Base-by-base conservation (phyloP, 2,329 filamentous ascomycete genomes). In the Cercospora berteroae region DNA sequence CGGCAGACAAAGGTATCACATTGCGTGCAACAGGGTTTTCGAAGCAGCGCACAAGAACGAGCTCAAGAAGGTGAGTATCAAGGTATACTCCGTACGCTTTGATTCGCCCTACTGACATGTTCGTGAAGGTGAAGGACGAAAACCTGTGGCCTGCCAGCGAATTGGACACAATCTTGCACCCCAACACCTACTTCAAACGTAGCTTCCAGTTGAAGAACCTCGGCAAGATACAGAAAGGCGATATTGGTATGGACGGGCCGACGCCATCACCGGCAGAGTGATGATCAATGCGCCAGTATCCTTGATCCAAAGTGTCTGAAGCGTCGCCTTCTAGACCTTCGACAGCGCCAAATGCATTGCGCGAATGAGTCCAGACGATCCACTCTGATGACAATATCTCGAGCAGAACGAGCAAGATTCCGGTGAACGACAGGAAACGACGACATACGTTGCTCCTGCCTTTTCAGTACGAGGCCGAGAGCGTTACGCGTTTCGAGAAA, bases 101-200 rank as follows among this genome's bases (percentile, higher is more conserved):
- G 36, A 39, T 16, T 39, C 36, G 13, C 36, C 44, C 12, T 59
- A 50, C 70, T 71, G 36, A 72, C 61, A 39, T 60, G 5, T 20
- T 56, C 18, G 9, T 25, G 39, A 55, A 75, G 74, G 78, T 84
- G 31, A 84, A 83, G 74, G 82, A 84, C 20, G 79, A 83, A 58
- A 78, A 77, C 5, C 76, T 77, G 0, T 84, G 82, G 83, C 77
- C 78, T 12, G 79, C 89, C 6, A 88, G 88, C 16, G 92, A 97
- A 78, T 84, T 97, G 50, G 94, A 98, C 80, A 98, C 94, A 0
- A 96, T 99, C 77, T 89, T 97, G 23, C 95, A 99, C 80, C 95
- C 95, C 10, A 99, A 99, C 78, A 94, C 94, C 71, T 99, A 97
- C 80, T 99, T 98, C 80, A 97, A 97, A 84, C 86, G 94, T 65